These are phyloP conservation scores for Tarenaya hassleriana DNA, from an alignment of 345 rosid species.

Conservation along the genomic window DNA sequence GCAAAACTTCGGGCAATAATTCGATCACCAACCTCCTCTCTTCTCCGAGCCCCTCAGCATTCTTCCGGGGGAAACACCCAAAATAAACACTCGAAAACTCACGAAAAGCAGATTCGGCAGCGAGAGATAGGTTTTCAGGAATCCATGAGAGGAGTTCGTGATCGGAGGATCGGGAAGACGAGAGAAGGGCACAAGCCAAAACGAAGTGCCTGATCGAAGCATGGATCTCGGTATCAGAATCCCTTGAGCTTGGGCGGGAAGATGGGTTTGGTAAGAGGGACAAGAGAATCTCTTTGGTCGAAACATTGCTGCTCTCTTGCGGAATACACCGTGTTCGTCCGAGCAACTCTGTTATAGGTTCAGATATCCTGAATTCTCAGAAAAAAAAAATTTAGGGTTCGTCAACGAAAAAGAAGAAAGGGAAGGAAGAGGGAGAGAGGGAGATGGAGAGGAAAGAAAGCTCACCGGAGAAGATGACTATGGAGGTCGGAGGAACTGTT, in stretches of 20 bases:
- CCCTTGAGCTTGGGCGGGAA: constrained; percentile 6
- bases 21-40: constrained; percentile 39
- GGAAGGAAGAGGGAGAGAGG: neutral
- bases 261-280: constrained; percentile 41
- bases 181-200: constrained; percentile 64
- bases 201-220: constrained; percentile 38
- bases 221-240: constrained; percentile 20
- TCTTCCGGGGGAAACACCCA: constrained; percentile 20
- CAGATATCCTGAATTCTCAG: constrained; percentile 39
- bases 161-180: constrained; percentile 44
- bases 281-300: constrained; percentile 44
- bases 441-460: constrained; percentile 4
- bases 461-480: constrained; percentile 45
- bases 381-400: constrained; percentile 18
- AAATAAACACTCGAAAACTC: constrained; percentile 38
- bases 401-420: neutral
- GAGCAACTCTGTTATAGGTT: constrained; percentile 36
- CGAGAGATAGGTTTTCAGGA: constrained; percentile 30
- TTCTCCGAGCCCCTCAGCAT: constrained; percentile 25
- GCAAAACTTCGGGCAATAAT: constrained; percentile 49
- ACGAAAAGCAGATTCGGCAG: constrained; percentile 32
- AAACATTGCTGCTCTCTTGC: constrained; percentile 36
- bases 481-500: constrained; percentile 32
- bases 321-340: constrained; percentile 36
- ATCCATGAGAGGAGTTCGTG: constrained; percentile 73